Base-by-base conservation (phyloP, 2,329 filamentous ascomycete genomes). In the Botrytis hyacinthi region DNA sequence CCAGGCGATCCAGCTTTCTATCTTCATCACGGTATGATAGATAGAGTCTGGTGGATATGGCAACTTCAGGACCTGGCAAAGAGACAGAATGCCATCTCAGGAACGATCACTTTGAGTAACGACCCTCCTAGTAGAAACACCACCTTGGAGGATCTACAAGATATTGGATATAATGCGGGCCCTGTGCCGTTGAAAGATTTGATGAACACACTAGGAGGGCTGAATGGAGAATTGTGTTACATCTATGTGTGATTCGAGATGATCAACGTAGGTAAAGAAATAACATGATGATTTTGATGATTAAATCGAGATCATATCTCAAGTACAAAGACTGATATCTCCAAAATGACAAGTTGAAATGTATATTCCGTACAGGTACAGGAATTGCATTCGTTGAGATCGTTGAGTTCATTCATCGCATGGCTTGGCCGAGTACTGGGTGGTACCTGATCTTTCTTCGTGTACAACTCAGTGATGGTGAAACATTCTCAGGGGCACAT, bases 41-140 rank as follows among this genome's bases (percentile, higher is more conserved):
- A 86, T 73, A 80, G 84, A 9, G 79, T 85, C 68, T 85, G 84
- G 78, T 85, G 83, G 78, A 83, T 86, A 73, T 86, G 84, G 84
- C 84, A 85, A 79, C 84, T 83, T 57, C 81, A 84, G 42, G 82
- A 85, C 74, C 83, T 77, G 77, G 79, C 65, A 78, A 82, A 62
- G 72, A 75, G 76, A n/a, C 72, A 75, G 44, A 74, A 75, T 44
- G 77, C 76, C n/a, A 37, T 80, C 35, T 74, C 82, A 81, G 80
- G 81, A 5, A 77, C 84, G 0, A 81, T 84, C 65, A 84, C 83
- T 0, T 77, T 83, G 75, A 78, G 82, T 73, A 81, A 85, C 73
- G 76, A 77, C 26, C 83, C 83, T 0, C 81, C 81, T 0, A 83
- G 81, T 51, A 80, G 81, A 18, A 83, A 85, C 71, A 82, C 82